A percentile compares a stretch with the other conserved stretches of the same genome.
Conservation (phyloP, 2,329 filamentous ascomycete genomes). For the Talaromyces atroroseus region DNA sequence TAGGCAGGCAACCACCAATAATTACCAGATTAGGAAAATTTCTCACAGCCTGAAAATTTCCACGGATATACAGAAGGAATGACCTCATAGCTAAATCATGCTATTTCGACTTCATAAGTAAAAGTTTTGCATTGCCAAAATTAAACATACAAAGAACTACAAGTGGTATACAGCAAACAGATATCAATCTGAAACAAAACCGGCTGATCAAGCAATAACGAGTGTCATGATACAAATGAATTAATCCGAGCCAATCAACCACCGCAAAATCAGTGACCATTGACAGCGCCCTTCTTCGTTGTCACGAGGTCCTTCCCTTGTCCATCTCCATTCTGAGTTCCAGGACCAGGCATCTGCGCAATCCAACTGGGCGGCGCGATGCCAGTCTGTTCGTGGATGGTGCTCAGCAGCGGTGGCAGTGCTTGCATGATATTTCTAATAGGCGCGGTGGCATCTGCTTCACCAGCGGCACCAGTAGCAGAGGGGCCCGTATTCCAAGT, state of each 20-base stretch:
- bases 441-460: constrained; percentile 54
- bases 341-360: constrained; percentile 45
- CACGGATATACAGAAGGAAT: no score
- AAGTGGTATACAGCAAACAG: not conserved
- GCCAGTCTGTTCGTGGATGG: constrained; percentile 84
- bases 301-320: not conserved
- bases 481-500: constrained; percentile 67
- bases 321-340: not conserved
- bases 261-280: not conserved
- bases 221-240: not conserved
- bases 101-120: no score
- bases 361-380: constrained; percentile 73
- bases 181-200: not conserved
- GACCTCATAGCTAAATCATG: no score
- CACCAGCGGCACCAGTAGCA: constrained; percentile 23
- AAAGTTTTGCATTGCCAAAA: not conserved
- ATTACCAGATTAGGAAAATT: not conserved
- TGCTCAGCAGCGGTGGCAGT: constrained; percentile 73
- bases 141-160: not conserved
- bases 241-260: not conserved
- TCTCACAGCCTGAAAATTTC: no score
- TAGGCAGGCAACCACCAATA: not conserved
- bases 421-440: constrained; percentile 81
- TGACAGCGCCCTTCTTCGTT: not conserved
- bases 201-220: no score